Evolutionary conservation across 768 basidiomycete genomes (phyloP).

Genomic region (Boletus coccyginus): DNA sequence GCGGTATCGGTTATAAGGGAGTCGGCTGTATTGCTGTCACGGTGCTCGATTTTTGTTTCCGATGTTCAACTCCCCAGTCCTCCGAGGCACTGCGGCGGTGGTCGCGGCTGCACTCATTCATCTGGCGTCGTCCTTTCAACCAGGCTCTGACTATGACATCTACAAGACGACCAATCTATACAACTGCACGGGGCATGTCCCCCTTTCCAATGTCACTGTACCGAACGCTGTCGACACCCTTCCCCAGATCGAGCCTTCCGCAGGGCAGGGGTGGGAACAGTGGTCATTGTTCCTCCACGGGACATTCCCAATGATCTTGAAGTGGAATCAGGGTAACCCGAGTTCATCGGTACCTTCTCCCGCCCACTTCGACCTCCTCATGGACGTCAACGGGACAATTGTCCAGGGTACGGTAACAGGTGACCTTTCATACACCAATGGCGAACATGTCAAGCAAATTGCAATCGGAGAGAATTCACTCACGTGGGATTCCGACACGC

Average conservation of each 20-base stretch:
- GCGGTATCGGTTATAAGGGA: no score
- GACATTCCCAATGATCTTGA: slow-evolving; percentile 8
- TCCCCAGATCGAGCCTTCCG: slow-evolving; percentile 8
- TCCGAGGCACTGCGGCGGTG: neutral
- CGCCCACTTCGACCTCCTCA: slow-evolving; percentile 8
- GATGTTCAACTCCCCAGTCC: no score
- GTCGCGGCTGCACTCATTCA: neutral
- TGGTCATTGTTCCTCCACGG: slow-evolving; percentile 15
- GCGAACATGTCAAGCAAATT: slow-evolving; percentile 3
- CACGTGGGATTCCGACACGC: slow-evolving; percentile 7
- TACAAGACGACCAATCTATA: slow-evolving; percentile 15
- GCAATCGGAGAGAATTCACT: slow-evolving; percentile 6
- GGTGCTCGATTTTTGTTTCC: no score
- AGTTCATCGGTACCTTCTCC: neutral
- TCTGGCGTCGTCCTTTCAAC: slow-evolving; percentile 2
- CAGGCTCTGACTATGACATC: slow-evolving; percentile 12
- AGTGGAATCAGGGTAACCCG: slow-evolving; percentile 13
- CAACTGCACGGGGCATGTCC: slow-evolving; percentile 13
- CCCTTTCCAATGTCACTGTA: slow-evolving; percentile 12
- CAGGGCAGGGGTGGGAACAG: slow-evolving; percentile 10
- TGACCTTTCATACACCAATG: neutral
- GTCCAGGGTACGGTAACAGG: neutral
- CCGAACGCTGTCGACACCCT: slow-evolving; percentile 13
- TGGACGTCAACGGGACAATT: slow-evolving; percentile 6
- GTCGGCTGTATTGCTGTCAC: no score